Conservation (phyloP, 345 rosid species). For the Sonneratia alba region DNA sequence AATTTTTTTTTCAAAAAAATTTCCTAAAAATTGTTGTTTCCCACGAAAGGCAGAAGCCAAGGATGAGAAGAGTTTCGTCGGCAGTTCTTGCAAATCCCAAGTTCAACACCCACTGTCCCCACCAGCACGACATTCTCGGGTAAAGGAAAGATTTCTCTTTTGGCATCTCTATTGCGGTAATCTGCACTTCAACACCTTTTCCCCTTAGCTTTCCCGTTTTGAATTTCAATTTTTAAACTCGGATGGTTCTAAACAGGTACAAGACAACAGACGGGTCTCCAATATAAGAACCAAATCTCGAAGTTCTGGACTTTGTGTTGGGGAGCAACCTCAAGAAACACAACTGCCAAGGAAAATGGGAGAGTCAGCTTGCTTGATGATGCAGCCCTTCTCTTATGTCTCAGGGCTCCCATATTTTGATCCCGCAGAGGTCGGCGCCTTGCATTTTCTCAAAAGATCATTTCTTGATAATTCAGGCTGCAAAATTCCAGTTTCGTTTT, state of each 20-base stretch:
- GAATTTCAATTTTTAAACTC: conserved; percentile 10
- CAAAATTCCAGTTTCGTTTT: not conserved
- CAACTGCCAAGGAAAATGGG: conserved; percentile 2
- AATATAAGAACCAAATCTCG: not conserved
- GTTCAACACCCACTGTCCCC: not conserved
- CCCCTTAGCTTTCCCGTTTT: not conserved
- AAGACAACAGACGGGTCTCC: not conserved
- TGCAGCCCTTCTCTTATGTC: conserved; percentile 17
- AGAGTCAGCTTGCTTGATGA: conserved; percentile 11
- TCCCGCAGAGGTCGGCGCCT: conserved; percentile 7
- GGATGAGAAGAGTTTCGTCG: not conserved
- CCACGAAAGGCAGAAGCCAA: too few relatives aligned
- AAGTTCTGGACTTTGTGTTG: not conserved
- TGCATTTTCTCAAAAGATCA: not conserved
- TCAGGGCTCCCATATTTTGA: conserved; percentile 11
- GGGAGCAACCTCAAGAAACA: not conserved
- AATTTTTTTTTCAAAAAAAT: too few relatives aligned
- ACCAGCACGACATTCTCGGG: not conserved
- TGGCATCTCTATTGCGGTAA: not conserved
- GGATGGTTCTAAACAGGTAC: not conserved
- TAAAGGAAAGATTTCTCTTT: not conserved
- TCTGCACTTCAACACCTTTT: not conserved
- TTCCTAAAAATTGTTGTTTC: too few relatives aligned
- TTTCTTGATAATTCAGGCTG: not conserved
- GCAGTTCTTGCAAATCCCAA: conserved; percentile 1